Evolutionary conservation across 1,284 basidiomycete species (phyloP).

Genomic region (Puccinia triticina): DNA sequence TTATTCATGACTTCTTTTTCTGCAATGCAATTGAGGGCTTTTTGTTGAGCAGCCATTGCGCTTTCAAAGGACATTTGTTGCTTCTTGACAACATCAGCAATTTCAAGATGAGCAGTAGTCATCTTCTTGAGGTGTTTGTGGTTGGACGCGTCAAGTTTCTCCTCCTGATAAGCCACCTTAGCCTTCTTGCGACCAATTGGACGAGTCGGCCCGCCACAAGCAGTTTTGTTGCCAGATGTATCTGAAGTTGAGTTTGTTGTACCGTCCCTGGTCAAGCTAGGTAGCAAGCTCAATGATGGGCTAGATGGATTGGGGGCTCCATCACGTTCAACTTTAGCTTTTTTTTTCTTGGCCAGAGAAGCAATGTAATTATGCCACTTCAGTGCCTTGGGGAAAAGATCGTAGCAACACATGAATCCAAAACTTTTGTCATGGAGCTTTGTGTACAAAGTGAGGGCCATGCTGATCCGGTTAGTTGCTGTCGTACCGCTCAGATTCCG

Average conservation of each 20-base stretch:
- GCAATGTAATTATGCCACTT: constrained; percentile 4
- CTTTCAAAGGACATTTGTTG: not conserved
- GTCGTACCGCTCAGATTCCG: no score
- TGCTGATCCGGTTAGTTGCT: no score
- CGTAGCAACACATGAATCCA: no score
- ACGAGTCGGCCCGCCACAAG: not conserved
- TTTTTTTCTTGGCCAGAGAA: not conserved
- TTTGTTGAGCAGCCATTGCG: no score
- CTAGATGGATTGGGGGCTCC: not conserved
- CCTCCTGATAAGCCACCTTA: no score
- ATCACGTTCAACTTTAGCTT: no score
- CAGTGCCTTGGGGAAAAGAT: not conserved
- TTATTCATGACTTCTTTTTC: no score
- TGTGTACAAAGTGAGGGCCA: no score
- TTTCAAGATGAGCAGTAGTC: not conserved
- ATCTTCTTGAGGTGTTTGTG: not conserved
- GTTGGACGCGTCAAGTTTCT: no score
- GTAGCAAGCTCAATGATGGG: no score
- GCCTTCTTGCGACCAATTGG: not conserved
- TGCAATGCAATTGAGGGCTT: not conserved
- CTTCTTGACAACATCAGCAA: not conserved
- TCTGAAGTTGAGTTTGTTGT: not conserved
- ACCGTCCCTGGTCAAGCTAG: not conserved
- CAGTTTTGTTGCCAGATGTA: not conserved
- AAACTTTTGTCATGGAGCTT: no score